Base-by-base conservation (phyloP, 2,329 filamentous ascomycete genomes). In the Fusarium sp. region DNA sequence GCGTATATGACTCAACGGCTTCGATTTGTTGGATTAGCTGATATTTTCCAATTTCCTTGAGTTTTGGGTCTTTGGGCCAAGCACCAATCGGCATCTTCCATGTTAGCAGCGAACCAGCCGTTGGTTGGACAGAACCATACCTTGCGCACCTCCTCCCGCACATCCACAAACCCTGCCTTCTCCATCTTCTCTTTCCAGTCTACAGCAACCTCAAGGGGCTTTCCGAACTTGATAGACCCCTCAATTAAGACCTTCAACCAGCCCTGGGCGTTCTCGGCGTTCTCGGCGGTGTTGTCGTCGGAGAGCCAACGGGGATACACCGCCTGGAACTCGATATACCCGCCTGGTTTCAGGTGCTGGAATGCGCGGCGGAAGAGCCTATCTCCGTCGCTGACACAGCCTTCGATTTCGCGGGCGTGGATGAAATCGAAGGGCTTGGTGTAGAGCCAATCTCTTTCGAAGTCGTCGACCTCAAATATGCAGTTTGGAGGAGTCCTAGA, bases 1-100 rank as follows among this genome's bases (percentile, higher is more conserved):
- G 72, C 1, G 72, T 73, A 3, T 75, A 75, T 0, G 73, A 73
- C 6, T 72, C 69, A 4, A 75, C 72, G 30, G 70, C 72, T 4
- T 71, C 66, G 12, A 64, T 67, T 3, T 71, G 68, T 5, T 75
- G 73, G 22, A 71, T 59, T 11, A 40, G 37, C 25, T 74, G 65
- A 20, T 52, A 70, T 14, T 67, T 73, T 4, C 70, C 71, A 3
- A 73, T 14, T 20, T 73, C 71, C 33, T 35, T 35, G 33, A 35
- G 33, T 4, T 35, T 35, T 35, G 33, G 33, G 4, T 35, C 12
- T 4, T 70, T 73, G 0, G 71, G 71, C 71, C 71, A 73, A 9
- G 38, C 50, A 5, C 71, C 71, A 10, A 73, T 60, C 3, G 71
- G 71, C 17, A 73, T 54, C 71, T 73, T 35, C 22, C 22, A 25